Evolutionary conservation across 352 stramenopile genomes (phyloP), one percentile per base, ranked within the genome.

Genomic region (Phytophthora colocasiae): DNA sequence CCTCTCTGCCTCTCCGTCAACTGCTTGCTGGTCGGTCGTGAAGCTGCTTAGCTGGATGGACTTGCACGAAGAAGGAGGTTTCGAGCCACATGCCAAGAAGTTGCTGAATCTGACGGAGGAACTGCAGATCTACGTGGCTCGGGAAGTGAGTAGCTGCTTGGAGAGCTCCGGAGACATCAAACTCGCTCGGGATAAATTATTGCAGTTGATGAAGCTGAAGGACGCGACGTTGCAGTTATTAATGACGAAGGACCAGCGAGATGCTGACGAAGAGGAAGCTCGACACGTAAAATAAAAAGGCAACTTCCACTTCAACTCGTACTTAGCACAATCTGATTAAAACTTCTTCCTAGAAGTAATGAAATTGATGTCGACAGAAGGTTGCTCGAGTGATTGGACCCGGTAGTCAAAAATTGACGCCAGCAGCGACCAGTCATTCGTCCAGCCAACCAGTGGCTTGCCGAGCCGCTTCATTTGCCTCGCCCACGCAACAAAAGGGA

Each of bases 161-260:
- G 73, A 66, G 14, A 63, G 54, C 12, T 65, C 53, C 3, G 58
- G 52, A 7, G 71, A 87, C 40, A 44, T 77, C 26, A 80, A 82
- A 53, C 52, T 77, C 12, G 80, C 80, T 2, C 55, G 54, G 7
- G 64, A 67, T 7, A 77, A 77, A n/a, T 64, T 90, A 10, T 24
- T 78, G 29, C 77, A 81, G 34, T 57, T 91, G 11, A 45, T 88
- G 26, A 76, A 77, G 8, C 55, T 90, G 3, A 86, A 92, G 22
- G 60, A 81, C n/a, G 78, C 83, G n/a, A 89, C 82, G 12, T 52
- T 91, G 27, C 77, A 89, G 26, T 43, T 92, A 11, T 57, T 92
- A 12, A 68, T 86, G 26, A 80, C 75, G 32, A 90, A 89, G 32
- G 69, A 76, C 2, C 60, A 80, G 7, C 75, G 81, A 53, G 57